Base-by-base conservation (phyloP, 768 basidiomycete genomes). In the Leccinum rimulosum region DNA sequence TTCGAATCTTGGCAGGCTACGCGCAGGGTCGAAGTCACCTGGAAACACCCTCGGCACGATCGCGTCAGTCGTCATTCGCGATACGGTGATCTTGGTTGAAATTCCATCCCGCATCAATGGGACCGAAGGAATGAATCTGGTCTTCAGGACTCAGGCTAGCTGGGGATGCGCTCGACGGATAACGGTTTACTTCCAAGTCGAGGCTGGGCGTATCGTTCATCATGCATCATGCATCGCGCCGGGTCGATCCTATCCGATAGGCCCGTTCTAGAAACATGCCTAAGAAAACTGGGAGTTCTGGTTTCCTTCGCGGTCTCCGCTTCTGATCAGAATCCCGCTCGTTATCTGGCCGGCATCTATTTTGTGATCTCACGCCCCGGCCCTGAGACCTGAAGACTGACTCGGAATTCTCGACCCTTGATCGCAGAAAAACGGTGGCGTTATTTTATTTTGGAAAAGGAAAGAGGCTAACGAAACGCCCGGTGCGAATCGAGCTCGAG, bases 351-450 rank as follows among this genome's bases (percentile, higher is more conserved):
- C 31, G 33, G 33, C 33, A 28, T 27, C 7, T 40, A 40, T 40
- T n/a, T 3, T 30, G 22, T 22, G 51, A 54, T 38, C 33, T 19
- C 27, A 28, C 12, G 35, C 27, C 22, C 17, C 28, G 17, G 4
- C 25, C 55, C 25, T 47, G 45, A 25, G 45, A 25, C 45, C 19
- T 25, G 28, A 7, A 28, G 28, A 28, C 35, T 40, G 22, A 22
- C 22, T 22, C n/a, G n/a, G 40, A n/a, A n/a, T n/a, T 9, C 40
- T n/a, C 40, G 40, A 40, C 48, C 48, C 56, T 58, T 45, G 56
- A 60, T 60, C 56, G 11, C 40, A 40, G 15, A 58, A 45, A 47
- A 57, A 33, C 36, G 50, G 59, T 58, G 59, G 59, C 59, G 59
- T 35, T 38, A 35, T 43, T 47, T 3, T 22, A 2, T 47, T n/a